A percentile compares a stretch with the other conserved stretches of the same genome.
Evolutionary conservation across 106 monocot genomes (phyloP).

Genomic region (Allium cepa): DNA sequence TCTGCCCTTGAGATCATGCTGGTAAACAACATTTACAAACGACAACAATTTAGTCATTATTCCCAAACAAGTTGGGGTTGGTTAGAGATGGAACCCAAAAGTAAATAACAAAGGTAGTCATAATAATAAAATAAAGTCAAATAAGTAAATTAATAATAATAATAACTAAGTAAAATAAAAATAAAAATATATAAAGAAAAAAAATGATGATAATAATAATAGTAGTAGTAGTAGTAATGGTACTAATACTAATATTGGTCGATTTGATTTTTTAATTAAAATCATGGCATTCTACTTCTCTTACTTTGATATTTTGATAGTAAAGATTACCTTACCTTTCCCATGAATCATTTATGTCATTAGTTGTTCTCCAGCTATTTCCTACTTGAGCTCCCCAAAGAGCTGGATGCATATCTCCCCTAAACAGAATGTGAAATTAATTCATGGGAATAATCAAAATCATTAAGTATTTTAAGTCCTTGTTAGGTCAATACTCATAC

Average conservation of each 20-base stretch:
- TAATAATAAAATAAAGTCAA: too few species aligned
- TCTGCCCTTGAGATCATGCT: slow-evolving; percentile 68
- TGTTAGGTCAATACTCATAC: slow-evolving; percentile 21
- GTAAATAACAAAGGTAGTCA: too few species aligned
- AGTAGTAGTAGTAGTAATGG: too few species aligned
- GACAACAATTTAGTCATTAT: too few species aligned
- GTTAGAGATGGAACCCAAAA: too few species aligned
- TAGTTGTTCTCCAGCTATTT: slow-evolving; percentile 84
- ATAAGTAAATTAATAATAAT: too few species aligned
- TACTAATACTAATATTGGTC: too few species aligned
- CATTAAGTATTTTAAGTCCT: neutral
- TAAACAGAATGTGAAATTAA: slow-evolving; percentile 2
- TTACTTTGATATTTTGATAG: neutral
- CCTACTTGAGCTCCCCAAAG: slow-evolving; percentile 47
- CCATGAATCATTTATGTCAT: slow-evolving; percentile 64
- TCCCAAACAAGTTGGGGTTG: too few species aligned
- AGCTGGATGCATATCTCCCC: slow-evolving; percentile 78
- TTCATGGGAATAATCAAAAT: too few species aligned
- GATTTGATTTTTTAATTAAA: neutral
- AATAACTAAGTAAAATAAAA: too few species aligned
- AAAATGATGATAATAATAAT: neutral
- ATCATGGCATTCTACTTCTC: neutral
- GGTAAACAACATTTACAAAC: neutral
- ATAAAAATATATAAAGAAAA: too few species aligned
- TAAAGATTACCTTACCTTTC: slow-evolving; percentile 24